phyloP scores from a whole-genome alignment of 2,329 filamentous ascomycete genomes.

The Ascosphaera apis region DNA sequence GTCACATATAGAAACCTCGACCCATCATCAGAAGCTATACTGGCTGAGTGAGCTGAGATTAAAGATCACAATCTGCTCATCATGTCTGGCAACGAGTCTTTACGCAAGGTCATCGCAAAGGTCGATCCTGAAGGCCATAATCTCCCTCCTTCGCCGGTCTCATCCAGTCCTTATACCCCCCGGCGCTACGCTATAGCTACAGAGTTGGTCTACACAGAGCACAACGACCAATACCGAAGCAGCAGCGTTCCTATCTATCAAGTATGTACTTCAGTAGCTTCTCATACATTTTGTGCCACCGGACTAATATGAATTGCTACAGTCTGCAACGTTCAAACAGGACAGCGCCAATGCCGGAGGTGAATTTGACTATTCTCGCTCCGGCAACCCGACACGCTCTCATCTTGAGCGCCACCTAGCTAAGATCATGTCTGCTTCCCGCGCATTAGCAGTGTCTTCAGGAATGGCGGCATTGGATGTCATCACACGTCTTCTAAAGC shows the following conservation, averaged over 20 bases:
- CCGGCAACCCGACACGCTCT: conserved; percentile 85
- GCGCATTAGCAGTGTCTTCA: conserved; percentile 78
- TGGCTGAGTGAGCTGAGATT: no score
- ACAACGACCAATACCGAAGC: conserved; percentile 88
- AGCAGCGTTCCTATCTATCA: conserved; percentile 96
- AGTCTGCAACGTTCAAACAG: conserved; percentile 96
- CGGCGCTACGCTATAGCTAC: conserved; percentile 84
- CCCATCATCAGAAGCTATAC: no score
- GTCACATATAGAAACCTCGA: no score
- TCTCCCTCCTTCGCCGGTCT: conserved; percentile 74
- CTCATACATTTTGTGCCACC: no score
- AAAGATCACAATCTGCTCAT: no score
- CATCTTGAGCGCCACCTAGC: conserved; percentile 91
- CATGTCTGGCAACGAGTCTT: neutral
- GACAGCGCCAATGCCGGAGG: conserved; percentile 53
- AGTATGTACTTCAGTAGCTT: conserved; percentile 15
- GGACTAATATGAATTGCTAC: neutral
- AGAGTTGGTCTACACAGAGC: conserved; percentile 88
- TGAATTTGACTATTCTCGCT: conserved; percentile 97
- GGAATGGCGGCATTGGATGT: conserved; percentile 97
- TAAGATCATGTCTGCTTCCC: conserved; percentile 93
- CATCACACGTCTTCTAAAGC: conserved; percentile 70
- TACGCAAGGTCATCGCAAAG: conserved; percentile 29
- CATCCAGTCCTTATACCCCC: conserved; percentile 69
- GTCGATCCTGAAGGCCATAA: conserved; percentile 66